Conservation (phyloP, 2,329 filamentous ascomycete species). For the Seiridium cupressi region DNA sequence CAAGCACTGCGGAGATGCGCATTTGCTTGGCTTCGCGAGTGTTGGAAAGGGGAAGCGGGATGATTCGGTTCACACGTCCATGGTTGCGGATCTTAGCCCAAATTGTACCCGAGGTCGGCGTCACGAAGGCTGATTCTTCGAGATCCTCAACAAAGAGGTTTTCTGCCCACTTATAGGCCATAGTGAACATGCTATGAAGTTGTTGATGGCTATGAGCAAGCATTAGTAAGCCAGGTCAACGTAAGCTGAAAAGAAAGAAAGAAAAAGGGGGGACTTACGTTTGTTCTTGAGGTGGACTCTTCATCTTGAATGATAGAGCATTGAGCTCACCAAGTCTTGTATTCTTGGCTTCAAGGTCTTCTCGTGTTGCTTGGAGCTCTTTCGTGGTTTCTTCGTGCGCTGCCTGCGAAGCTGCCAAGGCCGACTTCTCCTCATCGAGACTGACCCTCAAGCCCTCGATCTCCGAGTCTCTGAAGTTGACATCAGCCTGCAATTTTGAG, state of each 20-base stretch:
- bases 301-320: conserved; percentile 8
- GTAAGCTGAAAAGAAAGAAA: not conserved
- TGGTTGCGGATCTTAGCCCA: conserved; percentile 9
- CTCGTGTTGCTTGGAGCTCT: not conserved
- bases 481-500: not conserved
- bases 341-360: conserved; percentile 1
- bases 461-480: not conserved
- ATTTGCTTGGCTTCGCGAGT: conserved; percentile 32
- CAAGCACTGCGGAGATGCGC: conserved; percentile 32
- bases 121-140: not conserved
- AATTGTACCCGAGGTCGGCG: not conserved
- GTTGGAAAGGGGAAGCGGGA: conserved; percentile 33
- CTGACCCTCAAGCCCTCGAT: not conserved
- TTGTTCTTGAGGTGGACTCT: conserved; percentile 1
- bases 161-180: conserved; percentile 2
- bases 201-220: conserved; percentile 2
- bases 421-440: not conserved
- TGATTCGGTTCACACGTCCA: conserved; percentile 7
- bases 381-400: not conserved
- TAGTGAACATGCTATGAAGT: conserved; percentile 6
- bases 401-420: not conserved
- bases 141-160: conserved; percentile 6
- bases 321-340: conserved; percentile 4
- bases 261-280: conserved; percentile 3
- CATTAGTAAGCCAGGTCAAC: not conserved